Evolutionary conservation across 805 yeast genomes (phyloP).

Genomic region (Ogataea haglerorum): DNA sequence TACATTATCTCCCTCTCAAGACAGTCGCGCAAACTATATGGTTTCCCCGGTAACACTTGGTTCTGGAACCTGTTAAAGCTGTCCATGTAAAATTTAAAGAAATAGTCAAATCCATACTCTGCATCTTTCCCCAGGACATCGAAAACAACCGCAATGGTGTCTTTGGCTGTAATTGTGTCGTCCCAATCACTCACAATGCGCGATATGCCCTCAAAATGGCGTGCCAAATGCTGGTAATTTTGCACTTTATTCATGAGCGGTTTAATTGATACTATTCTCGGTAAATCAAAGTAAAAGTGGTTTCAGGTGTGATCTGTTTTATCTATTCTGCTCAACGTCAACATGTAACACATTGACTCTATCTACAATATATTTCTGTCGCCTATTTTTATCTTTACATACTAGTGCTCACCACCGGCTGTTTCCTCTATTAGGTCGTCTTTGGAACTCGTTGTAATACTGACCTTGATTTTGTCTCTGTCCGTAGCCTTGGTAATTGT

Average conservation of each 20-base stretch:
- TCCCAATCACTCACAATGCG: constrained; percentile 59
- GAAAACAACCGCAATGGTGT: constrained; percentile 53
- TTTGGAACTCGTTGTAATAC: constrained; percentile 8
- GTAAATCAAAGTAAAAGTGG: background rate
- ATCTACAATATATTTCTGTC: background rate
- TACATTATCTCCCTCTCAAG: constrained; percentile 42
- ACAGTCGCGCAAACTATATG: constrained; percentile 32
- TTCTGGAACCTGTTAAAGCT: constrained; percentile 34
- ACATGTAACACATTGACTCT: background rate
- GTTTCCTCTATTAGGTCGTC: constrained; percentile 7
- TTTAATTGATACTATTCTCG: background rate
- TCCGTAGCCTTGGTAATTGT: constrained; percentile 2
- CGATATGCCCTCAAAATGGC: constrained; percentile 9
- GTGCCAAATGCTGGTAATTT: constrained; percentile 15
- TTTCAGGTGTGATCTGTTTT: background rate
- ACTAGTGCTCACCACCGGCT: background rate
- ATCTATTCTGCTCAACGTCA: too few species aligned
- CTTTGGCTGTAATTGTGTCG: constrained; percentile 55
- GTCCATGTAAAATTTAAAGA: constrained; percentile 40
- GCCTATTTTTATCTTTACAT: too few species aligned
- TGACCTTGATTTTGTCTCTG: constrained; percentile 5
- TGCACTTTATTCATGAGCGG: constrained; percentile 16
- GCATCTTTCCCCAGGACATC: constrained; percentile 42
- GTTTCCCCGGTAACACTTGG: constrained; percentile 15
- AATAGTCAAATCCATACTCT: constrained; percentile 40